These are phyloP conservation scores for Talaromyces thailandensis DNA, from an alignment of 495 filamentous ascomycete genomes.

Conservation along the genomic window DNA sequence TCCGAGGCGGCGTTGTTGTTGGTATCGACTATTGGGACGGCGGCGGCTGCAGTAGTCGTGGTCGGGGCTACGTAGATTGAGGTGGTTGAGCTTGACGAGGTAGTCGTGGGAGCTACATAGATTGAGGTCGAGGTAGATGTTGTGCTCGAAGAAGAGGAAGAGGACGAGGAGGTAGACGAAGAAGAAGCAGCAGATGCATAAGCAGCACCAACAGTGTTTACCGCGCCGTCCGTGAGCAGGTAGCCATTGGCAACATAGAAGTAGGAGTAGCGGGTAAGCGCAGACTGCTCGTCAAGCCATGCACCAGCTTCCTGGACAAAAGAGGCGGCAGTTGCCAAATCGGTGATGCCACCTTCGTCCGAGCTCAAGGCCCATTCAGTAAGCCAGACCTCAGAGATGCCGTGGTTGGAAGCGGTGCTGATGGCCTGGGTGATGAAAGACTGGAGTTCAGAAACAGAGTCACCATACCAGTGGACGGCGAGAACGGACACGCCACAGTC, in stretches of 20 bases:
- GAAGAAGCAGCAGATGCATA: constrained; percentile 1
- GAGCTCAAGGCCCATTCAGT: constrained; percentile 54
- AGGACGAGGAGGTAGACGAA: not conserved
- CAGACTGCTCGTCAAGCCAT: constrained; percentile 55
- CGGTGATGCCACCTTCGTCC: constrained; percentile 26
- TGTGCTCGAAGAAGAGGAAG: not conserved
- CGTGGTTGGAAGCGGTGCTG: constrained; percentile 28
- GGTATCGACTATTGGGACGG: not conserved
- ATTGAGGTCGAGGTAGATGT: not conserved
- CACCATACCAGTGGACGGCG: constrained; percentile 63
- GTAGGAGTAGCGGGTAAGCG: constrained; percentile 68
- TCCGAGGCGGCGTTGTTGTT: not conserved
- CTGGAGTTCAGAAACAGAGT: constrained; percentile 40
- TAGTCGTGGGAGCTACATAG: not conserved
- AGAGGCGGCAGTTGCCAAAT: constrained; percentile 28
- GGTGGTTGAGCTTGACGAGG: not conserved
- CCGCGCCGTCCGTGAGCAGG: constrained; percentile 3
- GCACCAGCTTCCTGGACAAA: constrained; percentile 51
- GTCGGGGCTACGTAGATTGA: not conserved
- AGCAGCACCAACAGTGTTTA: constrained; percentile 6
- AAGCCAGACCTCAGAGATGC: constrained; percentile 58
- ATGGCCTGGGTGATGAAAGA: constrained; percentile 47
- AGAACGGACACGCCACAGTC: constrained; percentile 56
- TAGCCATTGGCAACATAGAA: constrained; percentile 49
- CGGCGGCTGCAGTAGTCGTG: not conserved